Base-by-base conservation (phyloP, 2,329 filamentous ascomycete species). In the Calonectria pteridis region DNA sequence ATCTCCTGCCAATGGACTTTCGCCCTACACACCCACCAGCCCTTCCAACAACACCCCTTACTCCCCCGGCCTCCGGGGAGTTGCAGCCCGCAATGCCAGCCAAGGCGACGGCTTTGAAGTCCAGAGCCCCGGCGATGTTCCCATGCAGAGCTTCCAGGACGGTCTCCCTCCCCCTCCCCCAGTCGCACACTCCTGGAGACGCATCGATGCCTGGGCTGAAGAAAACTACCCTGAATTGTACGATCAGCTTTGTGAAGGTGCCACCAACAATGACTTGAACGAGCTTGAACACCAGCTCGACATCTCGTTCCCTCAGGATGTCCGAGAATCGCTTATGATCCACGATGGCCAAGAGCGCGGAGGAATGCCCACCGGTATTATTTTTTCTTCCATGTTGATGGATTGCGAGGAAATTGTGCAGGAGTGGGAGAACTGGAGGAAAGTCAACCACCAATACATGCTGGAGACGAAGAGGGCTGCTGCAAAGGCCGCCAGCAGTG, bases 381-480 rank as follows among this genome's bases (percentile, higher is more conserved):
- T 99, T 74, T 98, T 99, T 80, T 91, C 96, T 73, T 94, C 92
- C 83, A 99, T 99, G 97, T 87, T 99, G 76, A 91, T 99, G 72
- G 97, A 99, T 84, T 98, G 97, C 82, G 97, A 99, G 84, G 97
- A 99, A 83, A 98, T 99, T 79, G 93, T 98, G 28, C 95, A 98
- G 84, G 97, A 99, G 84, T 98, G 96, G 95, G 94, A 94, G 80
- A 97, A 98, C 82, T 99, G 97, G 97, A 93, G 95, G 80, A 93
- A 91, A 76, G 97, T 99, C 75, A 98, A 98, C 82, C 92, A 96
- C 72, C 95, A 98, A 82, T 98, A 94, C 83, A 89, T 98, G 73
- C 89, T 91, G 51, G 89, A 91, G 83, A 28, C 83, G 82, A 92
- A 86, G 70, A 43, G 20, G 37, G 92, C 94, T 6, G 88, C 94